Base-by-base conservation (phyloP, 495 filamentous ascomycete genomes). In the Lophiostoma macrostomum region DNA sequence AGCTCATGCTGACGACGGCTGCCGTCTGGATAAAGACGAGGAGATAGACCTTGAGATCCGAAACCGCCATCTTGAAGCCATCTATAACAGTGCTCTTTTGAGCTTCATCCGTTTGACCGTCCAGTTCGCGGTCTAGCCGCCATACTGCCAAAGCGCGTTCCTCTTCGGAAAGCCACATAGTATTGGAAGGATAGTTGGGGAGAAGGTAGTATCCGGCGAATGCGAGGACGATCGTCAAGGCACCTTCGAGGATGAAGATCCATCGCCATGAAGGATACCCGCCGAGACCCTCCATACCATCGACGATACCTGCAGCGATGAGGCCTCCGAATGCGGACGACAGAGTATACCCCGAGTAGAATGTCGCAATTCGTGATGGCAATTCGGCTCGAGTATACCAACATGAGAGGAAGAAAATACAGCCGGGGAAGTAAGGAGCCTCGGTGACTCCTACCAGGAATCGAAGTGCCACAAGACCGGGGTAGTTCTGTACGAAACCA, bases 171-270 rank as follows among this genome's bases (percentile, higher is more conserved):
- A 91, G 71, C 84, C 86, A 88, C 10, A 55, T 63, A 1, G 86
- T 90, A 32, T 84, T 90, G 16, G 80, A 71, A n/a, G 87, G 87
- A 56, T 86, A 89, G 67, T 91, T 82, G 10, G 87, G 87, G 13
- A 91, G 69, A 19, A 88, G 66, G 52, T 81, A 81, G 53, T 74
- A 75, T 23, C 77, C 72, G 18, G 67, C 58, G 12, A 76, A 61
- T 28, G 76, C 78, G 23, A 81, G 62, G 1, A 71, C 69, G 41
- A 81, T 71, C 1, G 79, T 80, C 41, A 66, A 63, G 14, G 69
- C 77, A 47, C 86, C 86, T 66, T 90, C 86, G 45, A 91, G 85
- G 58, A 90, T 84, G 75, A 87, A 88, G n/a, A 89, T 67, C 85
- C 85, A 89, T 42, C 74, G 73, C 76, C 77, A 81, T 14, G 77